These are phyloP conservation scores for Suhomyces maxii DNA, from an alignment of 1,139 yeast species.

Conservation along the genomic window DNA sequence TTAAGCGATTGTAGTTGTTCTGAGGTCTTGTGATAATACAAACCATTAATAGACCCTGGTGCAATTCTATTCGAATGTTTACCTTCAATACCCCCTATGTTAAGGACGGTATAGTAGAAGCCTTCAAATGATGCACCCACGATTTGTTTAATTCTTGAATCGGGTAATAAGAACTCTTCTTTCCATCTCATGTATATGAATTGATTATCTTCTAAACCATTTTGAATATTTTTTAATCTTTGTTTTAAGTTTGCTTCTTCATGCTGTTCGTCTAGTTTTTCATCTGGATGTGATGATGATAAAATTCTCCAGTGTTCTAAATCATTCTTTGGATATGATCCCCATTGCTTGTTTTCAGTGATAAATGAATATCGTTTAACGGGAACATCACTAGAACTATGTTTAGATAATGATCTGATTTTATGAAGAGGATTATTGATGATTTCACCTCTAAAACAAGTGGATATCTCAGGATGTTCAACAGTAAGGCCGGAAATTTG, in stretches of 20 bases:
- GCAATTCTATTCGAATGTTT: conserved; percentile 10
- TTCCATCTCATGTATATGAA: conserved; percentile 92
- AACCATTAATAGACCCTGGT: conserved; percentile 71
- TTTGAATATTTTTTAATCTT: conserved; percentile 31
- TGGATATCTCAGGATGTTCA: conserved; percentile 73
- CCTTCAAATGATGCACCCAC: conserved; percentile 92
- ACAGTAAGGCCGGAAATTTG: conserved; percentile 80
- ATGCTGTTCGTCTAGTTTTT: conserved; percentile 19
- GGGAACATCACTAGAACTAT: conserved; percentile 30
- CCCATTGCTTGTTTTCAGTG: conserved; percentile 53
- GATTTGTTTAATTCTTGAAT: conserved; percentile 63
- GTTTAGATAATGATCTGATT: conserved; percentile 22
- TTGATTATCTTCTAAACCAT: conserved; percentile 34
- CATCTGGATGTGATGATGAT: conserved; percentile 35
- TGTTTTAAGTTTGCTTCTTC: conserved; percentile 14
- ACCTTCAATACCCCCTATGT: conserved; percentile 50
- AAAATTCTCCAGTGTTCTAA: conserved; percentile 85
- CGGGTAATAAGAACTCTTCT: conserved; percentile 83
- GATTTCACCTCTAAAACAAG: conserved; percentile 86
- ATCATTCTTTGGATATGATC: conserved; percentile 66
- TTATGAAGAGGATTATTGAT: conserved; percentile 54
- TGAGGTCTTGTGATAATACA: conserved; percentile 75
- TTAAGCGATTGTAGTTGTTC: conserved; percentile 67
- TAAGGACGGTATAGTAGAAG: conserved; percentile 82
- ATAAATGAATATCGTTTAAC: conserved; percentile 35